A percentile compares a stretch with the other conserved stretches of the same genome.
Evolutionary conservation across 345 rosid genomes (phyloP).

Genomic region (Corchorus olitorius): DNA sequence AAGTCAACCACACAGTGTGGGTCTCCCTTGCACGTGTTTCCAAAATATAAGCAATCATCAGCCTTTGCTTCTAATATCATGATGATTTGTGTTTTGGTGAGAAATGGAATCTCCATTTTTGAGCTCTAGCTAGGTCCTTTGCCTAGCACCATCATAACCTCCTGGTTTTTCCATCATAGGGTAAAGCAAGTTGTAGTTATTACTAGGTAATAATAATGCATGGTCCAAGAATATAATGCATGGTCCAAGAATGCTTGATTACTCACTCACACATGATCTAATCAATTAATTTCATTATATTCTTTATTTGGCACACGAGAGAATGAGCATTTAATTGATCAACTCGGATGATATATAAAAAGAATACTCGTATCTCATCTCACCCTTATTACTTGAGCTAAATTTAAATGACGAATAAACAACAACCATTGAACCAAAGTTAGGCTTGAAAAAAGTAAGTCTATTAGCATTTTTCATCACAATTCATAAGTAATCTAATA

Average conservation of each 20-base stretch:
- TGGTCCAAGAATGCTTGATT: background rate
- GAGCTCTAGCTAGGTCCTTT: background rate
- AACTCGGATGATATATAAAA: too few relatives aligned
- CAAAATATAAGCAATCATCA: constrained; percentile 24
- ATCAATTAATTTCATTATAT: too few relatives aligned
- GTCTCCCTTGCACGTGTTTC: constrained; percentile 51
- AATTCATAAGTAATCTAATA: background rate
- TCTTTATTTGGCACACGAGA: too few relatives aligned
- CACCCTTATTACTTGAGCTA: too few relatives aligned
- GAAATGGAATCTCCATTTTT: background rate
- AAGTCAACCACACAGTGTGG: constrained; percentile 38
- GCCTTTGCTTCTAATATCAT: constrained; percentile 11
- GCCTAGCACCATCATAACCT: background rate
- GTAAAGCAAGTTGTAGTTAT: background rate
- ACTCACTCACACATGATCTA: too few relatives aligned
- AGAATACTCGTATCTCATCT: too few relatives aligned
- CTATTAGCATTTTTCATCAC: too few relatives aligned
- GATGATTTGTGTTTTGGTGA: background rate
- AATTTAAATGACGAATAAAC: too few relatives aligned
- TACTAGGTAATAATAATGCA: background rate
- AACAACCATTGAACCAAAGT: too few relatives aligned
- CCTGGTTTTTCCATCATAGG: constrained; percentile 15
- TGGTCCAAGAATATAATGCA: constrained; percentile 11
- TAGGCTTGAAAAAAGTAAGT: too few relatives aligned
- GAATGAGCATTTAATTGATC: too few relatives aligned